Percentiles rank a stretch among this genome's conserved stretches.
These are phyloP conservation scores for Casuarina glauca DNA, from an alignment of 306 rosid species.

Conservation along the genomic window DNA sequence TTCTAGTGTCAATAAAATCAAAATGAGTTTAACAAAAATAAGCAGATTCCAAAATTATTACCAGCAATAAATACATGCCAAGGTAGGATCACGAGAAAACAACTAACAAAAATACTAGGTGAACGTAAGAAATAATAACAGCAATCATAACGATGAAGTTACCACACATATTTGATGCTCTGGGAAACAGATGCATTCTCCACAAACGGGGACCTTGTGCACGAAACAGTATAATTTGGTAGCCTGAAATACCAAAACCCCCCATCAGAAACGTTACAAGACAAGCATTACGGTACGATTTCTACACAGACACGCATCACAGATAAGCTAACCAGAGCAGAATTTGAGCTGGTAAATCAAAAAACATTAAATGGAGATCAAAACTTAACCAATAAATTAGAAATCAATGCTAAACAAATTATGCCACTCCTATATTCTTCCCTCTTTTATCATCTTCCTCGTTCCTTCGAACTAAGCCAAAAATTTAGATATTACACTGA, in stretches of 20 bases:
- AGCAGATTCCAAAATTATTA: background rate
- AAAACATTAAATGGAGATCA: background rate
- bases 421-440: background rate
- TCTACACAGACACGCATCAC: background rate
- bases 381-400: background rate
- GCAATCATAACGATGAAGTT: constrained; percentile 19
- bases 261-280: constrained; percentile 1
- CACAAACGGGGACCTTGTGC: constrained; percentile 99
- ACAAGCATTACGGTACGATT: constrained; percentile 8
- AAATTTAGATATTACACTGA: background rate
- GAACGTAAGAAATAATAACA: background rate
- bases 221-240: constrained; percentile 95
- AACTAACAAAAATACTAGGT: constrained; percentile 6
- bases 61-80: constrained; percentile 7
- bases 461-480: background rate
- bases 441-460: background rate
- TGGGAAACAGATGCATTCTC: constrained; percentile 94
- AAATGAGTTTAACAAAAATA: background rate
- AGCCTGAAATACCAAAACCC: constrained; percentile 62
- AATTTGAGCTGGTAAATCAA: background rate
- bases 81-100: constrained; percentile 4
- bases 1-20: background rate
- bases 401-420: background rate
- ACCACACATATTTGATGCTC: constrained; percentile 98
- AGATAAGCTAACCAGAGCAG: background rate